A percentile compares a stretch with the other conserved stretches of the same genome.
Evolutionary conservation across 257 asterid species (phyloP).

Genomic region (Solanum ossicruentum): DNA sequence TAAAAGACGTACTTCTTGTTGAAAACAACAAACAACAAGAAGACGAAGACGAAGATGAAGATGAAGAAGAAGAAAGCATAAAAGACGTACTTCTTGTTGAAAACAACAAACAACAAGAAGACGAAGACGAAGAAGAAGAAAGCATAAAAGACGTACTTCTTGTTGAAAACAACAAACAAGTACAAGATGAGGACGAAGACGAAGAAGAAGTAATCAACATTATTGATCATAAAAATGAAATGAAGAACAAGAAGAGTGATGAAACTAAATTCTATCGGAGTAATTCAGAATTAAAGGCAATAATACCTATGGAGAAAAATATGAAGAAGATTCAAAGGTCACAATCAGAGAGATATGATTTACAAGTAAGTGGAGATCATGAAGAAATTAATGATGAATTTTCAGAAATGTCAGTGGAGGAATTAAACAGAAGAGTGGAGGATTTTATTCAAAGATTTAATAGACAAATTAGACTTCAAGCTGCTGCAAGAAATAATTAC

Average conservation of each 20-base stretch:
- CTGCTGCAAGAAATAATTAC: conserved; percentile 5
- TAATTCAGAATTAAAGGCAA: conserved; percentile 16
- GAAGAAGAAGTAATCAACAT: background rate
- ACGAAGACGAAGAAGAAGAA: background rate
- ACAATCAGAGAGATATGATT: conserved; percentile 16
- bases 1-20: conserved; percentile 6
- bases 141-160: too few relatives aligned
- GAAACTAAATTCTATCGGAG: conserved; percentile 5
- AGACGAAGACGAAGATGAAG: background rate
- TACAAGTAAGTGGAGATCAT: background rate
- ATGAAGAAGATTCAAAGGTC: conserved; percentile 11
- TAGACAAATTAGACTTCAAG: conserved; percentile 49
- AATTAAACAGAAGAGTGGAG: conserved; percentile 49
- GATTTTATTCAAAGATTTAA: conserved; percentile 50
- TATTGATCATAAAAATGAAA: background rate
- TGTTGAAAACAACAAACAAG: background rate
- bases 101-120: background rate
- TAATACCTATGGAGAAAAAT: background rate
- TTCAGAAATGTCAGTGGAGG: conserved; percentile 49
- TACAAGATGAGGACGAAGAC: background rate
- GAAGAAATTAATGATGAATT: conserved; percentile 31
- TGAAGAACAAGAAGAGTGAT: background rate
- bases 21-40: background rate
- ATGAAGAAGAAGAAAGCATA: conserved; percentile 13
- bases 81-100: conserved; percentile 6